Evolutionary conservation across 2,329 filamentous ascomycete species (phyloP).

Genomic region (Cordyceps fumosorosea): DNA sequence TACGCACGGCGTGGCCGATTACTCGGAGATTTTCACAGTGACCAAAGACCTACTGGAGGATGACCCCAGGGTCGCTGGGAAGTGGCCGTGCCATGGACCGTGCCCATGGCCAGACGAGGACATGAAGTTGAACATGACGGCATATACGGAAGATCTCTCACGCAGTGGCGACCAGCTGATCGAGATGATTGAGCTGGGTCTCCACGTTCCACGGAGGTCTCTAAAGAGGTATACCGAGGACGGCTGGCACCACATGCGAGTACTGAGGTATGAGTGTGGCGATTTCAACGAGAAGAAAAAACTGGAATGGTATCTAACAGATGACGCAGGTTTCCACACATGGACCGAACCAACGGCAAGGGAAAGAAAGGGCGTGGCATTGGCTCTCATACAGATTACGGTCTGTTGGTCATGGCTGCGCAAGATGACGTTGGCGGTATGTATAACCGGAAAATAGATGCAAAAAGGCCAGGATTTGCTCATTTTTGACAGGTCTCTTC

Average conservation of each 20-base stretch:
- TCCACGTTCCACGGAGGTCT: constrained; percentile 33
- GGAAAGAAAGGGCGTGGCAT: constrained; percentile 43
- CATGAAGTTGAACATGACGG: constrained; percentile 33
- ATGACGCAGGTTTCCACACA: constrained; percentile 25
- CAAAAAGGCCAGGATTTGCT: background rate
- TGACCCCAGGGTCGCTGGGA: constrained; percentile 32
- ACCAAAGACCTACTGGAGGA: constrained; percentile 37
- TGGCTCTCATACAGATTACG: constrained; percentile 46
- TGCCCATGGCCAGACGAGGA: constrained; percentile 40
- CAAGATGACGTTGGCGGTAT: constrained; percentile 43
- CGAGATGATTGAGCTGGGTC: constrained; percentile 38
- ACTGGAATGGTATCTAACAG: background rate
- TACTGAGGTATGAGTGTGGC: constrained; percentile 32
- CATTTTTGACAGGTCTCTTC: constrained; percentile 31
- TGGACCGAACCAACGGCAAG: constrained; percentile 37
- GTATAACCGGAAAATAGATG: background rate
- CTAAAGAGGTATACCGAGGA: constrained; percentile 37
- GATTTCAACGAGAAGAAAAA: background rate
- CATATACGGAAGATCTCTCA: constrained; percentile 36
- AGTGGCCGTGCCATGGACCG: constrained; percentile 44
- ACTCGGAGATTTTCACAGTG: constrained; percentile 46
- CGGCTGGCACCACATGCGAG: constrained; percentile 45
- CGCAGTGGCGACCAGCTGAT: constrained; percentile 38
- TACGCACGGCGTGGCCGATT: constrained; percentile 42
- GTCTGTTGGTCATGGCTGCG: constrained; percentile 42